These are phyloP conservation scores for Aspergillus steynii DNA, from an alignment of 495 filamentous ascomycete genomes.

Conservation along the genomic window DNA sequence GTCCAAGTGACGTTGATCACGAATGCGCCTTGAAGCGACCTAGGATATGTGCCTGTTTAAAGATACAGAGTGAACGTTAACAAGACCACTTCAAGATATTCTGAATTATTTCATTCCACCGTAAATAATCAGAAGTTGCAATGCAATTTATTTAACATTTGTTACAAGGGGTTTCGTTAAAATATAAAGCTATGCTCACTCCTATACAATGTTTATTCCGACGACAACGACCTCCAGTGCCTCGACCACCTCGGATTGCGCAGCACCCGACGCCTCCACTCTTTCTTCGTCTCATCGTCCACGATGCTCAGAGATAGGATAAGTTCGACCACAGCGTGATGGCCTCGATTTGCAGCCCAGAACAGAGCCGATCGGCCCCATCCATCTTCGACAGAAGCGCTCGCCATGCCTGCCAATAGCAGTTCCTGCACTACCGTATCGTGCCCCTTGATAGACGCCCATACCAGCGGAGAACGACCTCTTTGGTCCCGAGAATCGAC, in stretches of 20 bases:
- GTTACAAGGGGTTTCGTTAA: no score
- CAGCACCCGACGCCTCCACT: not conserved
- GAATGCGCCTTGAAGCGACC: not conserved
- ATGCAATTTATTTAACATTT: no score
- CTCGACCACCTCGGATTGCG: not conserved
- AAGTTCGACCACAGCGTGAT: not conserved
- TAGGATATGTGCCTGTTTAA: no score
- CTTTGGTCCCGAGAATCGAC: not conserved
- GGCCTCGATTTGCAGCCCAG: not conserved
- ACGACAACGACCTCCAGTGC: not conserved
- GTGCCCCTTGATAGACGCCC: not conserved
- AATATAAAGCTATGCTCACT: no score
- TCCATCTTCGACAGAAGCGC: not conserved
- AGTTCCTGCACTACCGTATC: not conserved
- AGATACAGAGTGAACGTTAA: no score
- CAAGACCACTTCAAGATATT: no score
- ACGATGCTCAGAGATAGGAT: not conserved
- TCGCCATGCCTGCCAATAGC: not conserved
- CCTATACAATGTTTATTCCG: no score
- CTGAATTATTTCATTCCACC: no score
- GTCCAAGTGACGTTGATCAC: conserved; percentile 16
- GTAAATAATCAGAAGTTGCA: no score
- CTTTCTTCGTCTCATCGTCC: not conserved
- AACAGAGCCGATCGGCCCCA: not conserved
- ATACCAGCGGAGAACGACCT: not conserved